phyloP scores from a whole-genome alignment of 129 eudicot genomes.

The Centaurea solstitialis region DNA sequence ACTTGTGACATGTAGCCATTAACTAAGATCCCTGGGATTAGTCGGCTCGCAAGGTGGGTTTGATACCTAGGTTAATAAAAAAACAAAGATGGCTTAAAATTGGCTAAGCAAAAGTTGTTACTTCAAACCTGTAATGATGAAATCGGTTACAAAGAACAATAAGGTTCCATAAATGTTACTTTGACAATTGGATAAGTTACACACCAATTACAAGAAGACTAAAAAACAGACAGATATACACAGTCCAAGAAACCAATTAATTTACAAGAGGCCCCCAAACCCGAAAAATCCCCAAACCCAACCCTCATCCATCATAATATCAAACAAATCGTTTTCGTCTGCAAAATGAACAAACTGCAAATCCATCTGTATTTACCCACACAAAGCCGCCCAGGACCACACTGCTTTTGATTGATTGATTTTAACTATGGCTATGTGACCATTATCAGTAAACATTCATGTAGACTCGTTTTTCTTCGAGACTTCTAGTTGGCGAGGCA shows the following conservation, averaged over 20 bases:
- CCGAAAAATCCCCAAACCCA: slow-evolving; percentile 6
- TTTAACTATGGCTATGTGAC: slow-evolving; percentile 41
- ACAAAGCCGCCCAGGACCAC: slow-evolving; percentile 30
- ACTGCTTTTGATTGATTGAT: slow-evolving; percentile 9
- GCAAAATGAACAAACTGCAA: slow-evolving; percentile 34
- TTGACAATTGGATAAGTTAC: slow-evolving; percentile 29
- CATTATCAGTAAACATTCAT: slow-evolving; percentile 26
- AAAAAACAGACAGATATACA: slow-evolving; percentile 25
- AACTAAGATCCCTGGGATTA: no score
- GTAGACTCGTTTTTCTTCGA: slow-evolving; percentile 46
- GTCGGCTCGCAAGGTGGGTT: no score
- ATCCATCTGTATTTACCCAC: slow-evolving; percentile 44
- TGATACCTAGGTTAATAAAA: no score
- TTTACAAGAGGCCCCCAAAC: slow-evolving; percentile 25
- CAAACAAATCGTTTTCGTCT: slow-evolving; percentile 33
- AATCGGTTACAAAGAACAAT: neutral
- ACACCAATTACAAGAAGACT: slow-evolving; percentile 26
- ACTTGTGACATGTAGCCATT: no score
- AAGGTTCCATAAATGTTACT: slow-evolving; percentile 19
- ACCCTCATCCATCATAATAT: slow-evolving; percentile 20
- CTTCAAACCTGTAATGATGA: slow-evolving; percentile 12
- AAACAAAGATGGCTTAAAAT: neutral
- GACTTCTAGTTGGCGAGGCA: slow-evolving; percentile 54
- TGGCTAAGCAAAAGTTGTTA: neutral
- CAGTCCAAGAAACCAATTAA: slow-evolving; percentile 31